Evolutionary conservation across 129 eudicot genomes (phyloP).

Genomic region (Lactuca saligna): DNA sequence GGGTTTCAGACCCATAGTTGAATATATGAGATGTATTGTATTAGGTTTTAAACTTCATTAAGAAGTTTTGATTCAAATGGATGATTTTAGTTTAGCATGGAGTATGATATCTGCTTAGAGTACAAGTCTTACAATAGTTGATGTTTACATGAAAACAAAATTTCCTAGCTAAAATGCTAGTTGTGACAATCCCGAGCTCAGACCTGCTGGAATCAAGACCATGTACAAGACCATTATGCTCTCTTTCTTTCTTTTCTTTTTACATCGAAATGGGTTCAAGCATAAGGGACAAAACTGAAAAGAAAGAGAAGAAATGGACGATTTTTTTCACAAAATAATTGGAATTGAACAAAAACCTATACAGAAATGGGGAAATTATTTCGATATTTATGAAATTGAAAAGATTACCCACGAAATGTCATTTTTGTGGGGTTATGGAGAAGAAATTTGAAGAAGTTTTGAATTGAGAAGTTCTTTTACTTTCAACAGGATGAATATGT

Average conservation of each 20-base stretch:
- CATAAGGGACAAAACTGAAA: neutral
- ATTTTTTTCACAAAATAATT: neutral
- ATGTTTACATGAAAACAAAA: no score
- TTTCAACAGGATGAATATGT: neutral
- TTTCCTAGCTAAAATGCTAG: no score
- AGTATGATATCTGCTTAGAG: no score
- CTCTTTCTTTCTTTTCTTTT: neutral
- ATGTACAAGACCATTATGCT: conserved; percentile 10
- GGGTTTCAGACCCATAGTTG: no score
- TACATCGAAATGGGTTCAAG: conserved; percentile 1
- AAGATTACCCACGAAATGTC: neutral
- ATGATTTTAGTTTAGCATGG: no score
- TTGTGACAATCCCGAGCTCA: conserved; percentile 68
- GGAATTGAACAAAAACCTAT: conserved; percentile 3
- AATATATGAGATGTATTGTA: no score
- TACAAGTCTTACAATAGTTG: no score
- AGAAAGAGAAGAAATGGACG: neutral
- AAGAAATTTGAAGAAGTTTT: neutral
- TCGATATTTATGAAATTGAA: neutral
- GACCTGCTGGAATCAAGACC: conserved; percentile 51
- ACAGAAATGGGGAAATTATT: neutral
- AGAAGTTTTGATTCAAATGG: no score
- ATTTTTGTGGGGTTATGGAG: conserved; percentile 16
- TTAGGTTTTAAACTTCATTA: no score
- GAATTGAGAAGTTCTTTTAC: neutral